These are phyloP conservation scores for Capsicum baccatum DNA, from an alignment of 257 asterid genomes.

Conservation along the genomic window DNA sequence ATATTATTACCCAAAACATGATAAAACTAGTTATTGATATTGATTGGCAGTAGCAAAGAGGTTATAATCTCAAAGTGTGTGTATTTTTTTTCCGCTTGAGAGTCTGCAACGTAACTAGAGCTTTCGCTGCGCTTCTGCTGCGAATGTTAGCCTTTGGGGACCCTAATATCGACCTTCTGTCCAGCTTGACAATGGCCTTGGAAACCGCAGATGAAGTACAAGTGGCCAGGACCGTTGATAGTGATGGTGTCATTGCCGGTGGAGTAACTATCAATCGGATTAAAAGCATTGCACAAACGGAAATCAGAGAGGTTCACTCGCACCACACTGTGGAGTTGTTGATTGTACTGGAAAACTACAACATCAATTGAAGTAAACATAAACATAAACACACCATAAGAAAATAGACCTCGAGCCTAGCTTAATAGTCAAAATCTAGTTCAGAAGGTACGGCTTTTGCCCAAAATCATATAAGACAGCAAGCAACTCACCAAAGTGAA, in stretches of 20 bases:
- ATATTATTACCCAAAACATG: background rate
- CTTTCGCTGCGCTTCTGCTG: background rate
- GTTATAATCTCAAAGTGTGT: background rate
- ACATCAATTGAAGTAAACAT: background rate
- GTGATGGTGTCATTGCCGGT: constrained; percentile 40
- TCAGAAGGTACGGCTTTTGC: background rate
- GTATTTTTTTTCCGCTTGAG: background rate
- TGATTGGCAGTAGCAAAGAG: background rate
- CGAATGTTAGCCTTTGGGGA: background rate
- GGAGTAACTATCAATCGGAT: constrained; percentile 39
- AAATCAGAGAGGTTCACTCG: constrained; percentile 38
- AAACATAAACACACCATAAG: too few relatives aligned
- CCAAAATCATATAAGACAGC: background rate
- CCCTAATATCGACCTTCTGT: constrained; percentile 36
- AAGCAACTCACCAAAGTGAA: background rate
- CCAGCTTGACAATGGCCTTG: constrained; percentile 43
- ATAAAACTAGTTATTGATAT: background rate
- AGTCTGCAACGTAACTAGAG: background rate
- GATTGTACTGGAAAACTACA: constrained; percentile 40
- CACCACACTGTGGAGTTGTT: constrained; percentile 36
- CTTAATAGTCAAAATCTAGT: background rate
- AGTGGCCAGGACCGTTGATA: constrained; percentile 35
- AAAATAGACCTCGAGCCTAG: background rate
- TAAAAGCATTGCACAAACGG: constrained; percentile 37
- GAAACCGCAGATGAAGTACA: constrained; percentile 39